phyloP scores from a whole-genome alignment of 78 protist genomes.

The Dictyostelium brefeldianum region DNA sequence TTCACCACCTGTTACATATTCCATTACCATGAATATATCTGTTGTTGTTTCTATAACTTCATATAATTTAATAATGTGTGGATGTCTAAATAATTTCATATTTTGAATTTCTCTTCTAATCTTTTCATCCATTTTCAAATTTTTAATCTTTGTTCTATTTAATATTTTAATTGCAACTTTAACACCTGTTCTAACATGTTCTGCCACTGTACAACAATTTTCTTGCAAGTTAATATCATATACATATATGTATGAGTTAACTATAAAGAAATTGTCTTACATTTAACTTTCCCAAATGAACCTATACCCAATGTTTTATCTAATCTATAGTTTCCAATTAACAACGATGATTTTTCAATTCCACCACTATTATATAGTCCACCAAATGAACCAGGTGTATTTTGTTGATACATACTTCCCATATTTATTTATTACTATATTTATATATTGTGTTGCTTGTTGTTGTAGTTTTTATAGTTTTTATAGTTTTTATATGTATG shows the following conservation, averaged over 20 bases:
- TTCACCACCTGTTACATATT: conserved; percentile 98
- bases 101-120: conserved; percentile 98
- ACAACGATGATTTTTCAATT: conserved; percentile 39
- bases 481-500: neutral
- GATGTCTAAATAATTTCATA: conserved; percentile 97
- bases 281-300: conserved; percentile 83
- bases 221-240: too few species aligned
- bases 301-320: conserved; percentile 82
- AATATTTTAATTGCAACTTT: conserved; percentile 98
- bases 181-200: conserved; percentile 76
- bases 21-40: conserved; percentile 98
- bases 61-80: conserved; percentile 98
- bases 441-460: too few species aligned
- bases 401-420: neutral
- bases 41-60: conserved; percentile 98
- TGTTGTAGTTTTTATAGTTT: neutral
- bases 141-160: conserved; percentile 93
- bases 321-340: conserved; percentile 74
- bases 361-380: conserved; percentile 10
- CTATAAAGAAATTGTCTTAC: conserved; percentile 22
- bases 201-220: conserved; percentile 84
- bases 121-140: conserved; percentile 95
- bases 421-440: too few species aligned
- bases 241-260: neutral
- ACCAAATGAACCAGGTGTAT: neutral